Evolutionary conservation across 257 asterid species (phyloP).

Genomic region (Lavandula angustifolia): DNA sequence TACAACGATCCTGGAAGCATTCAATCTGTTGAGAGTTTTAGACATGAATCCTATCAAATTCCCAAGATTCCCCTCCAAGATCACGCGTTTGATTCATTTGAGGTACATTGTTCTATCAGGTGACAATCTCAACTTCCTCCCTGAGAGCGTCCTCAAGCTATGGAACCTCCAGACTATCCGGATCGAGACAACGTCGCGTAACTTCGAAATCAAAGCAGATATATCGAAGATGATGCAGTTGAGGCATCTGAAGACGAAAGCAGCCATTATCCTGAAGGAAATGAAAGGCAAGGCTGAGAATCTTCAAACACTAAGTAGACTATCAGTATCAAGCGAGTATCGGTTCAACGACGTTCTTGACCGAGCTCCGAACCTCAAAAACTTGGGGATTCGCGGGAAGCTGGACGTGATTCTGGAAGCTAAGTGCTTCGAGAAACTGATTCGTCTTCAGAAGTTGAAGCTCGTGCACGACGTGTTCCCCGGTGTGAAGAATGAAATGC

Average conservation of each 20-base stretch:
- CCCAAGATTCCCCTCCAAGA: constrained; percentile 24
- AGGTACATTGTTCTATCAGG: constrained; percentile 35
- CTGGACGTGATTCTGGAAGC: background rate
- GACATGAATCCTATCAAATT: constrained; percentile 34
- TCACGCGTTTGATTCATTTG: constrained; percentile 34
- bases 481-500: background rate
- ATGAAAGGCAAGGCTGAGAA: background rate
- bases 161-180: constrained; percentile 37
- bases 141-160: constrained; percentile 24
- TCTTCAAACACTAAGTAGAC: background rate
- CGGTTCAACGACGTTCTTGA: background rate
- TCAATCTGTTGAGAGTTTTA: constrained; percentile 38
- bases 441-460: background rate
- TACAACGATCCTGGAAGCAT: constrained; percentile 39
- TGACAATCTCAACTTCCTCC: constrained; percentile 31
- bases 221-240: constrained; percentile 15
- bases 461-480: background rate
- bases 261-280: background rate
- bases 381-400: background rate
- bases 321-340: background rate
- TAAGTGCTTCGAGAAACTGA: background rate
- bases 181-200: constrained; percentile 1
- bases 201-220: background rate
- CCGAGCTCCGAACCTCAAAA: background rate
- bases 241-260: constrained; percentile 18